phyloP scores from a whole-genome alignment of 305 asterid genomes.

The Stenogyne calaminthoides region DNA sequence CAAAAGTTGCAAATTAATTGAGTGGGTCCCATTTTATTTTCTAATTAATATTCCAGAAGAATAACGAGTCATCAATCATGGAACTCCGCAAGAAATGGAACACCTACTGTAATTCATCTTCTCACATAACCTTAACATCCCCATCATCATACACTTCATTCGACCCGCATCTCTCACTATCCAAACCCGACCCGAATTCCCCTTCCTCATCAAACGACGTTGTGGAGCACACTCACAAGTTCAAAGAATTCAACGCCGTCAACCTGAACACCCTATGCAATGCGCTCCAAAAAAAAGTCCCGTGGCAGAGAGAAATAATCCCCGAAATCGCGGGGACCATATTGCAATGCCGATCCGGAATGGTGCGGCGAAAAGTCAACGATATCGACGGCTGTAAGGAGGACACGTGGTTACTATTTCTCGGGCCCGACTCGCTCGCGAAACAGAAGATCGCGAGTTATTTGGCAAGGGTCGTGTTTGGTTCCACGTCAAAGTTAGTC shows the following conservation, averaged over 20 bases:
- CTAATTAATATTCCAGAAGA: slow-evolving; percentile 39
- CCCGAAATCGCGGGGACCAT: slow-evolving; percentile 57
- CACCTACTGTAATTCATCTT: slow-evolving; percentile 33
- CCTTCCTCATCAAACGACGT: slow-evolving; percentile 56
- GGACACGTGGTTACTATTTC: slow-evolving; percentile 73
- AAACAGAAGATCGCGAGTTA: slow-evolving; percentile 56
- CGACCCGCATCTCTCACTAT: slow-evolving; percentile 30
- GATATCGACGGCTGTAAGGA: slow-evolving; percentile 35
- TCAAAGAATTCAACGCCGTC: slow-evolving; percentile 57
- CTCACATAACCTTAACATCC: slow-evolving; percentile 38
- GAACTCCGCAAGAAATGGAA: slow-evolving; percentile 60
- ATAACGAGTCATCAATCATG: slow-evolving; percentile 23
- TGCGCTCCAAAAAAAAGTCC: slow-evolving; percentile 58
- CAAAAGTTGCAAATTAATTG: neutral
- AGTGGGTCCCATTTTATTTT: neutral
- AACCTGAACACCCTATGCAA: slow-evolving; percentile 57
- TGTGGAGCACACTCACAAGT: slow-evolving; percentile 44
- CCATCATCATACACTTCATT: slow-evolving; percentile 43
- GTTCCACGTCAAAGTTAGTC: slow-evolving; percentile 45
- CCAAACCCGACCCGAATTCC: slow-evolving; percentile 36
- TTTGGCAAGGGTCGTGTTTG: slow-evolving; percentile 61
- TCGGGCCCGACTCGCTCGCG: slow-evolving; percentile 55
- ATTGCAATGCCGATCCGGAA: slow-evolving; percentile 60
- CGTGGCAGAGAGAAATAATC: slow-evolving; percentile 61
- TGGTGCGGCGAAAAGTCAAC: slow-evolving; percentile 43